Conservation (phyloP, 225 moss, liverwort and hornwort genomes). For the Physcomitrium patens region DNA sequence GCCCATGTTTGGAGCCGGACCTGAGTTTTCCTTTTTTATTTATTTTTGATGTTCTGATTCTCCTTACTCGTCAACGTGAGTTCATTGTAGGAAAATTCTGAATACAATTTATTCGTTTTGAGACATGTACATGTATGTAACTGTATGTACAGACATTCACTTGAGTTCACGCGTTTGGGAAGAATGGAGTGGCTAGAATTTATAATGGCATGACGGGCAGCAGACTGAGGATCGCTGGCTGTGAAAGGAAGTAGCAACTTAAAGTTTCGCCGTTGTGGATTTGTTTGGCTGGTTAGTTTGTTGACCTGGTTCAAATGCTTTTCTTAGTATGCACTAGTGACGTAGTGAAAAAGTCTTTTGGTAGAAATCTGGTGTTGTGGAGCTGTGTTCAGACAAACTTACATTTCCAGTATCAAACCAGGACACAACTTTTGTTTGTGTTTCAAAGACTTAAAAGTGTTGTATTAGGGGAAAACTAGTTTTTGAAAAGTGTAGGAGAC, state of each 20-base stretch:
- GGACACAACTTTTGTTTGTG: conserved; percentile 25
- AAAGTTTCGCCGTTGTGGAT: conserved; percentile 61
- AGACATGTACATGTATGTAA: conserved; percentile 23
- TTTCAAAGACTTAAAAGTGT: conserved; percentile 27
- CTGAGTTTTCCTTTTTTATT: no score
- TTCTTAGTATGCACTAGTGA: conserved; percentile 47
- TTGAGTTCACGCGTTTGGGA: conserved; percentile 27
- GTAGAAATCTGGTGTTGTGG: conserved; percentile 17
- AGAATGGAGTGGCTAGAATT: conserved; percentile 26
- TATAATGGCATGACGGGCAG: conserved; percentile 38
- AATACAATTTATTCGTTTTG: not conserved
- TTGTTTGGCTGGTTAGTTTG: conserved; percentile 88
- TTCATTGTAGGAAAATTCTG: not conserved
- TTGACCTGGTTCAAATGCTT: conserved; percentile 75
- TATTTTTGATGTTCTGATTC: no score
- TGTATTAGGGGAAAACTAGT: conserved; percentile 22
- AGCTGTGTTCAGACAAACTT: conserved; percentile 24
- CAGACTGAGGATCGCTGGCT: conserved; percentile 36
- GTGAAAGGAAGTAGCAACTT: conserved; percentile 54
- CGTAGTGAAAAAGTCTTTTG: conserved; percentile 23
- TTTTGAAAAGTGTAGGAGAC: conserved; percentile 32
- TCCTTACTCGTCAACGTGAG: not conserved
- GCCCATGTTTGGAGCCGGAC: no score
- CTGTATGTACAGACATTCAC: conserved; percentile 18
- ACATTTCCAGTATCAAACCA: conserved; percentile 26